A percentile compares a stretch with the other conserved stretches of the same genome.
These are phyloP conservation scores for Phoenix dactylifera DNA, from an alignment of 176 grass and related monocot species.

Conservation along the genomic window DNA sequence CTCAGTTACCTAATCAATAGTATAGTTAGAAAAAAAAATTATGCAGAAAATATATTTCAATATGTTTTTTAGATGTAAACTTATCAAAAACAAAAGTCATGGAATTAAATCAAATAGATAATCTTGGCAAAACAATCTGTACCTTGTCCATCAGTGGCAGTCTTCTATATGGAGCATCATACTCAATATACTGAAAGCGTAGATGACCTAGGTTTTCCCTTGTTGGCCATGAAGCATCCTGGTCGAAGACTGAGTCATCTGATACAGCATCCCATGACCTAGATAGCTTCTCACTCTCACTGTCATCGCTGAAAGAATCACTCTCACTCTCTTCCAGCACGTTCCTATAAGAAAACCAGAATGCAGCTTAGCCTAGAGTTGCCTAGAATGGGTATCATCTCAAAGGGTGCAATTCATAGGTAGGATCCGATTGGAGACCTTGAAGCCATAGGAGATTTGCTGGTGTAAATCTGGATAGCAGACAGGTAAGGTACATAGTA, in stretches of 20 bases:
- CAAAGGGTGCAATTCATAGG: no score
- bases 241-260: conserved; percentile 22
- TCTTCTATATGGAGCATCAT: conserved; percentile 48
- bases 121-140: background rate
- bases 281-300: conserved; percentile 29
- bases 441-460: conserved; percentile 17
- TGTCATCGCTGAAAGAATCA: conserved; percentile 69
- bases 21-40: background rate
- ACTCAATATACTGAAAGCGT: conserved; percentile 47
- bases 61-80: no score
- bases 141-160: conserved; percentile 52
- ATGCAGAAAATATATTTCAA: no score
- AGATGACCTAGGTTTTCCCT: conserved; percentile 28
- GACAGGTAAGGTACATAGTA: conserved; percentile 64
- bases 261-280: conserved; percentile 51
- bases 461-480: conserved; percentile 64
- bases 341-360: background rate
- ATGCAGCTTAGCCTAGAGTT: background rate
- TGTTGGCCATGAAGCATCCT: conserved; percentile 11
- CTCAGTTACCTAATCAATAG: conserved; percentile 29
- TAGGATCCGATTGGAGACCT: conserved; percentile 21
- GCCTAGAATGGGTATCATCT: background rate
- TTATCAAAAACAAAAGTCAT: no score
- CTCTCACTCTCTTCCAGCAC: conserved; percentile 40
- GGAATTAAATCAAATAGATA: conserved; percentile 3